Evolutionary conservation across 331 rosid genomes (phyloP).

Genomic region (Malus hybrid): DNA sequence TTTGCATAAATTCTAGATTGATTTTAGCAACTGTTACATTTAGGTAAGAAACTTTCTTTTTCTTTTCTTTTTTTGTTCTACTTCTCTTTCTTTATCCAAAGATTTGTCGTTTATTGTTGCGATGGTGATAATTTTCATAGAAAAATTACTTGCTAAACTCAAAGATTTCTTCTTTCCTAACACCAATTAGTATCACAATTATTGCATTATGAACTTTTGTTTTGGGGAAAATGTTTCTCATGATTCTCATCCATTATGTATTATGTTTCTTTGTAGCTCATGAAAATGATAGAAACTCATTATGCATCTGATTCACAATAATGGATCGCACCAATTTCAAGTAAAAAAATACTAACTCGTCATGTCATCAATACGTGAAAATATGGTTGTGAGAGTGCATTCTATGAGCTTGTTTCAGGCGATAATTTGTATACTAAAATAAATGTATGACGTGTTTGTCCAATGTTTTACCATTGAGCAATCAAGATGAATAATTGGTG

Average conservation of each 20-base stretch:
- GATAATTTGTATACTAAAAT: neutral
- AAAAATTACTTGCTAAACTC: neutral
- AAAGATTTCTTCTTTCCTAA: neutral
- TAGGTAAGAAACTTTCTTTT: neutral
- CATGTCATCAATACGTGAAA: neutral
- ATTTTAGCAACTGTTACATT: neutral
- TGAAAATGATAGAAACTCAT: too few species aligned
- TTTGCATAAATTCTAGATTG: neutral
- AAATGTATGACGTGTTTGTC: neutral
- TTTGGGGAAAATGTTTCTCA: neutral
- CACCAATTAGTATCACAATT: neutral
- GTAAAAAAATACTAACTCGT: too few species aligned
- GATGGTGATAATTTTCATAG: neutral
- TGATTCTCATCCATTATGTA: too few species aligned
- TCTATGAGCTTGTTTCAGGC: neutral
- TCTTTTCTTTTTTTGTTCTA: too few species aligned
- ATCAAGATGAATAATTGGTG: neutral
- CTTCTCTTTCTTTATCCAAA: neutral
- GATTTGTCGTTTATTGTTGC: slow-evolving; percentile 8
- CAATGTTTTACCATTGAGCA: neutral
- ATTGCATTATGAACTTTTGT: neutral
- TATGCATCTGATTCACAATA: neutral
- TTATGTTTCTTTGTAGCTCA: neutral
- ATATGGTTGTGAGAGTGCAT: neutral
- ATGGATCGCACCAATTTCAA: neutral